Percentiles rank a stretch among this genome's conserved stretches.
phyloP scores from a whole-genome alignment of 1,139 yeast genomes.

The Candida anutae region DNA sequence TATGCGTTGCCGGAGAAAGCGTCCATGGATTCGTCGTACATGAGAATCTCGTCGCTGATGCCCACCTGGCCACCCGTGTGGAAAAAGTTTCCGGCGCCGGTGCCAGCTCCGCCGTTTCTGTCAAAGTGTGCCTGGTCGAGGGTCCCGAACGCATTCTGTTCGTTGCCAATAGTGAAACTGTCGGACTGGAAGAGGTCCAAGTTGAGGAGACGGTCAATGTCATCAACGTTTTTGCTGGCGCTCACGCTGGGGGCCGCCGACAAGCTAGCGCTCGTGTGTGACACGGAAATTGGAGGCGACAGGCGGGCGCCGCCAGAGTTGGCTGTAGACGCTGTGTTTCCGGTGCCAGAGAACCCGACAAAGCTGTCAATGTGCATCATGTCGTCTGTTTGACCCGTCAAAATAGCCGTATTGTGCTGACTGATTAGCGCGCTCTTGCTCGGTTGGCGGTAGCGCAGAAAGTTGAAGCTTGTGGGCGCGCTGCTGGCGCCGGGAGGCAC shows the following conservation, averaged over 20 bases:
- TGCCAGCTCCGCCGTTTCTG: not conserved
- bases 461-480: constrained; percentile 6
- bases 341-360: constrained; percentile 4
- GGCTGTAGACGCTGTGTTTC: constrained; percentile 1
- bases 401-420: too few species aligned
- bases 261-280: too few species aligned
- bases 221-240: constrained; percentile 19
- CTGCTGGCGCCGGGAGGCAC: constrained; percentile 4
- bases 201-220: constrained; percentile 33
- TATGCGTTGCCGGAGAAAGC: not conserved
- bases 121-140: not conserved
- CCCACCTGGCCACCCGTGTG: constrained; percentile 4
- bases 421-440: too few species aligned
- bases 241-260: constrained; percentile 1
- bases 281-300: too few species aligned
- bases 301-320: constrained; percentile 2
- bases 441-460: constrained; percentile 1
- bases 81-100: not conserved
- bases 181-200: constrained; percentile 34
- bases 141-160: constrained; percentile 1
- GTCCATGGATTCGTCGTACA: constrained; percentile 3
- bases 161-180: constrained; percentile 15
- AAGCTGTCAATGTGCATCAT: constrained; percentile 6
- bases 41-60: constrained; percentile 10
- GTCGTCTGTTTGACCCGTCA: constrained; percentile 2